A percentile compares a stretch with the other conserved stretches of the same genome.
These are phyloP conservation scores for Eutrema japonicum DNA, from an alignment of 345 rosid species.

Conservation along the genomic window DNA sequence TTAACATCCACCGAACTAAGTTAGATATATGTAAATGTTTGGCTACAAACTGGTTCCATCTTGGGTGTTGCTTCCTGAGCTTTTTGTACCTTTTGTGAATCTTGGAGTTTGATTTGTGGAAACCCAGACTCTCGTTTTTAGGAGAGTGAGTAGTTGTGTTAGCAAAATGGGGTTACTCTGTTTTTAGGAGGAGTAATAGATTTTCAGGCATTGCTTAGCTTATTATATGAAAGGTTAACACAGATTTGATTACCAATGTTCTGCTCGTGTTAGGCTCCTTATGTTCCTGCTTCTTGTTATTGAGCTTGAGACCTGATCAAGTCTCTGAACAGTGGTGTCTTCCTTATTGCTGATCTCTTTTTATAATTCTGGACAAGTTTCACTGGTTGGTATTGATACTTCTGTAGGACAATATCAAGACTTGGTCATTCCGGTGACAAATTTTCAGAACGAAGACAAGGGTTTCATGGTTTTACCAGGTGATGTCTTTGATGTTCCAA, in stretches of 20 bases:
- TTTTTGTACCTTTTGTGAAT: neutral
- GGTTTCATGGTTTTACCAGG: constrained; percentile 90
- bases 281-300: neutral
- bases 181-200: neutral
- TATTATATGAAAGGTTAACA: constrained; percentile 2
- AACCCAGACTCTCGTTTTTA: neutral
- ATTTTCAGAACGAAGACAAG: constrained; percentile 71
- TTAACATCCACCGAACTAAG: neutral
- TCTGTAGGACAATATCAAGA: constrained; percentile 69
- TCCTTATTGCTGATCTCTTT: neutral
- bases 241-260: neutral
- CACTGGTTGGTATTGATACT: constrained; percentile 13
- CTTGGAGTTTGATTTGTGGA: neutral
- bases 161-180: neutral
- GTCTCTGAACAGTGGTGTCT: neutral
- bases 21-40: neutral
- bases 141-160: neutral
- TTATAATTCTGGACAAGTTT: constrained; percentile 5
- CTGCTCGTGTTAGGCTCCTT: neutral
- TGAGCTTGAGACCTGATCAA: neutral
- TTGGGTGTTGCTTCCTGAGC: neutral
- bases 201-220: neutral
- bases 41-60: neutral
- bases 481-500: constrained; percentile 93
- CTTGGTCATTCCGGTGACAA: constrained; percentile 79